phyloP scores from a whole-genome alignment of 1,284 basidiomycete species.

The Naganishia albida region DNA sequence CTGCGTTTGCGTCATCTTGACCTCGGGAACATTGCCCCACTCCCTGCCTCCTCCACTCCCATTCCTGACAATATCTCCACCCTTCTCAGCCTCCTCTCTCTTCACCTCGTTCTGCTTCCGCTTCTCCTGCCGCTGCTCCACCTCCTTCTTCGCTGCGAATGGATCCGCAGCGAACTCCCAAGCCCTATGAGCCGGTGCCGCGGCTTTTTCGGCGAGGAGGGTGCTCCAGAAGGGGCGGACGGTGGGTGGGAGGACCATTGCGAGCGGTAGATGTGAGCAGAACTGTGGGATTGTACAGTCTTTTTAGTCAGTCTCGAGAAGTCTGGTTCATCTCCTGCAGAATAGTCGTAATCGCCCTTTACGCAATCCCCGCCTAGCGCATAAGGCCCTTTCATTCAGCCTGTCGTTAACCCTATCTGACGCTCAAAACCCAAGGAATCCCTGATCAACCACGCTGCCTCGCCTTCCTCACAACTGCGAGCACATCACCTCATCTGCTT shows the following conservation, averaged over 20 bases:
- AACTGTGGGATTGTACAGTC: constrained; percentile 67
- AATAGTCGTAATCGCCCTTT: too few species aligned
- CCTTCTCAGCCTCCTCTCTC: constrained; percentile 32
- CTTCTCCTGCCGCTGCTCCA: constrained; percentile 66
- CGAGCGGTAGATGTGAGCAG: constrained; percentile 74
- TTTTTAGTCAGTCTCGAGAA: too few species aligned
- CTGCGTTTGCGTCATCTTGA: constrained; percentile 75
- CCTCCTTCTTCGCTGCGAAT: constrained; percentile 70
- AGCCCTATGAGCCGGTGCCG: constrained; percentile 66
- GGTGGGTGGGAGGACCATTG: constrained; percentile 73
- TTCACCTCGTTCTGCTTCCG: constrained; percentile 31
- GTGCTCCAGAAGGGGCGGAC: constrained; percentile 82
- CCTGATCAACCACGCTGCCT: too few species aligned
- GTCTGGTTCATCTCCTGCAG: too few species aligned
- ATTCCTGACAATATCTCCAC: constrained; percentile 23
- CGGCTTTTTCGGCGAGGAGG: constrained; percentile 69
- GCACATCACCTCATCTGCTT: too few species aligned
- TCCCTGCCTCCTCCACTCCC: constrained; percentile 55
- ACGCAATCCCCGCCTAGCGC: too few species aligned
- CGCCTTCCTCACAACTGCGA: too few species aligned
- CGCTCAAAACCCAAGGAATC: too few species aligned
- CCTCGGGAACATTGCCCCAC: constrained; percentile 73
- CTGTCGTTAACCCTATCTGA: too few species aligned
- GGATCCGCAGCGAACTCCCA: constrained; percentile 89
- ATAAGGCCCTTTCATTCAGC: too few species aligned